Evolutionary conservation across 768 basidiomycete species (phyloP), one percentile per base, ranked within the genome.

Genomic region (Steccherinum ochraceum): DNA sequence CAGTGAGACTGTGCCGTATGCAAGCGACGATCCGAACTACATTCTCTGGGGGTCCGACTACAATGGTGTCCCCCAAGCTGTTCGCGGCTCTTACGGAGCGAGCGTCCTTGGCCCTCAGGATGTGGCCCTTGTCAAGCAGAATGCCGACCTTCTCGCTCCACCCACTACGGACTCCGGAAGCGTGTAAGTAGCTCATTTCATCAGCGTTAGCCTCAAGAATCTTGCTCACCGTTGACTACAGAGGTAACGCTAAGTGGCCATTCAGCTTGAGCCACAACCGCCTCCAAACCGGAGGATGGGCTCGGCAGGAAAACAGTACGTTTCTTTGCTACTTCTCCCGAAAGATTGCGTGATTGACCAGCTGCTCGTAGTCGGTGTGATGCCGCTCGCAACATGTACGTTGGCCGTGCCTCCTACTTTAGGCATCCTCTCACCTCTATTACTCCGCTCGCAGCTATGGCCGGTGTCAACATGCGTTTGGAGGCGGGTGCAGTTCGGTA

Each of bases 281-380:
- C 26, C 56, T 85, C 5, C 74, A 76, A 48, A 69, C 72, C 3
- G 84, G 82, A n/a, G 84, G 84, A 1, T 85, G 83, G 81, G 77
- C 83, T 24, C 72, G 81, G 43, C 73, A 81, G 58, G 76, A 83
- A 61, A 85, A 80, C 54, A 53, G 83, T 77, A 47, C 18, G 72
- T 43, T 11, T 10, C 12, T 7, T 10, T 16, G 16, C 12, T 43
- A 46, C 30, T 35, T 35, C 7, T 11, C 12, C 11, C 24, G 10
- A 24, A 23, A 46, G 10, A 13, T 24, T 24, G 45, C 45, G 21
- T 25, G 16, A 27, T 24, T 48, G 24, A 12, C 16, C 2, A 2
- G 12, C 11, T 24, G 21, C n/a, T 53, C 11, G 4, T 45, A 76
- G 76, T 72, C 3, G 51, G 65, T 1, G 53, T 62, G 4, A 64